Conservation (phyloP, 495 filamentous ascomycete genomes). For the Penicillium taxi region DNA sequence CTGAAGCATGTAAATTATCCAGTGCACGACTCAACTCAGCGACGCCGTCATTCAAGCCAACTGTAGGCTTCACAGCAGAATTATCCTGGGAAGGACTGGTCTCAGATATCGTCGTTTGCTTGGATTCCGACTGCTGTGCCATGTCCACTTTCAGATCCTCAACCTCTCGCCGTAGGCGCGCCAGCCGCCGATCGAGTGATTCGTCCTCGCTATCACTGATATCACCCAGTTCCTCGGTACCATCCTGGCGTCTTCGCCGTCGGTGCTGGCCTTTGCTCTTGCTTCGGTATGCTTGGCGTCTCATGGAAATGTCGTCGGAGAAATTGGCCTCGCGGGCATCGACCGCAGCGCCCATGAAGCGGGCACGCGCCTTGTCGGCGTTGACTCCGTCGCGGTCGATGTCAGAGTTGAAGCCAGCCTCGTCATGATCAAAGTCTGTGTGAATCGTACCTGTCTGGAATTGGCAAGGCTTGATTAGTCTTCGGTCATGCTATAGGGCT, state of each 20-base stretch:
- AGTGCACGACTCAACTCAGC: constrained; percentile 58
- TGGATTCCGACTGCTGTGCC: constrained; percentile 15
- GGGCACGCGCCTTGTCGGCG: constrained; percentile 67
- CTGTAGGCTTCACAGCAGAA: too few species aligned
- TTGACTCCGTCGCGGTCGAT: constrained; percentile 69
- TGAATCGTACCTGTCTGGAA: constrained; percentile 54
- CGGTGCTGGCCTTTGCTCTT: constrained; percentile 47
- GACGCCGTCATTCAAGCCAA: constrained; percentile 42
- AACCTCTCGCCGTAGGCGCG: constrained; percentile 67
- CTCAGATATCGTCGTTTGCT: constrained; percentile 4
- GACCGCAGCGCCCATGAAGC: constrained; percentile 66
- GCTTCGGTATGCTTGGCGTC: constrained; percentile 72
- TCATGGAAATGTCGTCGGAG: constrained; percentile 69
- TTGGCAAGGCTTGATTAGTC: neutral
- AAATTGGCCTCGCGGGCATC: constrained; percentile 72
- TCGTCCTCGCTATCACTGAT: constrained; percentile 64
- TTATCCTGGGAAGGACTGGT: constrained; percentile 10
- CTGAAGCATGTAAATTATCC: constrained; percentile 46
- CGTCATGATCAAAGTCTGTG: constrained; percentile 58
- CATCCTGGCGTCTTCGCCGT: constrained; percentile 49
- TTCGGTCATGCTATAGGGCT: neutral
- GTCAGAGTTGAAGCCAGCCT: constrained; percentile 43
- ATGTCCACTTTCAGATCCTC: constrained; percentile 69
- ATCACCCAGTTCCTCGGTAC: constrained; percentile 51
- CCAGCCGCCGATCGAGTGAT: constrained; percentile 65